A percentile compares a stretch with the other conserved stretches of the same genome.
phyloP scores from a whole-genome alignment of 1,139 yeast species.

The Hansenula lynferdii region DNA sequence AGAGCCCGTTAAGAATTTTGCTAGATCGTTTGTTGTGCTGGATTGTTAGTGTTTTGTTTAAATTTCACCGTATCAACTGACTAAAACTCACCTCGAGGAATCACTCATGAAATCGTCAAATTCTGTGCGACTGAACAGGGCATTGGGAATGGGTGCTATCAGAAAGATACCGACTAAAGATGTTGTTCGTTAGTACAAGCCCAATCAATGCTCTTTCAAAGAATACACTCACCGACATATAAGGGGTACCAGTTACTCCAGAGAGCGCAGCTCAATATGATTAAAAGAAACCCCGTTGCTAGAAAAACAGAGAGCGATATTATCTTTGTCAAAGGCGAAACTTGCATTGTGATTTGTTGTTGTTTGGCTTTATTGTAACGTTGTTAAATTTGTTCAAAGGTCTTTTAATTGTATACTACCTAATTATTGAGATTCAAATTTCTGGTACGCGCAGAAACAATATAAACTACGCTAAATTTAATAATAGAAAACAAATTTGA shows the following conservation, averaged over 20 bases:
- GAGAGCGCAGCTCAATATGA: constrained; percentile 68
- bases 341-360: constrained; percentile 8
- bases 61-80: not conserved
- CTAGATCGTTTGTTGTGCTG: constrained; percentile 51
- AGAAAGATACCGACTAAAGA: constrained; percentile 47
- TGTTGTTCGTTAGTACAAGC: constrained; percentile 5
- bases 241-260: constrained; percentile 68
- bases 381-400: not conserved
- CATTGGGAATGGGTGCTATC: constrained; percentile 68
- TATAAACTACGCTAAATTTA: not conserved
- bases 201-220: not conserved
- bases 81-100: constrained; percentile 28
- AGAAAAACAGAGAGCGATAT: constrained; percentile 65
- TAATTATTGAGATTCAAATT: not conserved
- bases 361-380: not conserved
- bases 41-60: constrained; percentile 30
- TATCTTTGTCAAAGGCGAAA: constrained; percentile 62
- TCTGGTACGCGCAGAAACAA: not conserved
- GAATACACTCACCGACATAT: constrained; percentile 43
- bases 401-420: not conserved
- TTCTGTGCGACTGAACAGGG: constrained; percentile 40
- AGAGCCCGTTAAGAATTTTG: constrained; percentile 60
- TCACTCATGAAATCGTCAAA: constrained; percentile 63
- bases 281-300: constrained; percentile 71
- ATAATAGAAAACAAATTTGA: too few relatives aligned